Evolutionary conservation across 306 rosid genomes (phyloP).

Genomic region (Castanea crenata): DNA sequence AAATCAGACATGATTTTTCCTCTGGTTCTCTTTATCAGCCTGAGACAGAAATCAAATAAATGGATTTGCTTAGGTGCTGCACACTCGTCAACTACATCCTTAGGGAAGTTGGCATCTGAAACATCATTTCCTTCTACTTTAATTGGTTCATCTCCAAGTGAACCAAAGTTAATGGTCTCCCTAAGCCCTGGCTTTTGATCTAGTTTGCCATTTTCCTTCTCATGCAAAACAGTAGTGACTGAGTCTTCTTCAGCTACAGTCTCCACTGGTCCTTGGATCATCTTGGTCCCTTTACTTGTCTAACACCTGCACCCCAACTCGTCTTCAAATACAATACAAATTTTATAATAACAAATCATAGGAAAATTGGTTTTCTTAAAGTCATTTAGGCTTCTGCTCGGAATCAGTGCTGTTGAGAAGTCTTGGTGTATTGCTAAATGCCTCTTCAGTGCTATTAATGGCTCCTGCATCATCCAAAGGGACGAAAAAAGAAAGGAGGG

Average conservation of each 20-base stretch:
- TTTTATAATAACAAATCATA: too few species aligned
- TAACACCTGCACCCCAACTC: too few species aligned
- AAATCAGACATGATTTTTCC: constrained; percentile 66
- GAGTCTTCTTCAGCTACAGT: constrained; percentile 42
- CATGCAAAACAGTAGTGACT: constrained; percentile 40
- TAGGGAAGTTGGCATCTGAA: constrained; percentile 46
- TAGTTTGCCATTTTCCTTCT: constrained; percentile 58
- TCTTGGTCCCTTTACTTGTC: constrained; percentile 18
- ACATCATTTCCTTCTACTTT: constrained; percentile 49
- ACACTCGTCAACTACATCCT: constrained; percentile 86
- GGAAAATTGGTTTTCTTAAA: too few species aligned
- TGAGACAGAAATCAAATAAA: constrained; percentile 54
- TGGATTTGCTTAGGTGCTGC: constrained; percentile 88
- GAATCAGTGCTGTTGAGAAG: too few species aligned
- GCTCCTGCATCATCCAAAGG: too few species aligned
- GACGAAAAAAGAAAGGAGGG: too few species aligned
- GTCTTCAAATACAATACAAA: too few species aligned
- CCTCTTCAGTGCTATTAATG: too few species aligned
- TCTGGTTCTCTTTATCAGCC: constrained; percentile 62
- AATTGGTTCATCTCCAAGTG: constrained; percentile 78
- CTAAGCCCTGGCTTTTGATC: constrained; percentile 42
- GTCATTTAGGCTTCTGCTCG: too few species aligned
- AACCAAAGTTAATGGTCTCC: constrained; percentile 71
- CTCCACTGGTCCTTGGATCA: constrained; percentile 69
- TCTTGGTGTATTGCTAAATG: too few species aligned